Percentiles rank a stretch among this genome's conserved stretches.
Evolutionary conservation across 2,329 filamentous ascomycete species (phyloP).

Genomic region (Hirsutella rhossiliensis): DNA sequence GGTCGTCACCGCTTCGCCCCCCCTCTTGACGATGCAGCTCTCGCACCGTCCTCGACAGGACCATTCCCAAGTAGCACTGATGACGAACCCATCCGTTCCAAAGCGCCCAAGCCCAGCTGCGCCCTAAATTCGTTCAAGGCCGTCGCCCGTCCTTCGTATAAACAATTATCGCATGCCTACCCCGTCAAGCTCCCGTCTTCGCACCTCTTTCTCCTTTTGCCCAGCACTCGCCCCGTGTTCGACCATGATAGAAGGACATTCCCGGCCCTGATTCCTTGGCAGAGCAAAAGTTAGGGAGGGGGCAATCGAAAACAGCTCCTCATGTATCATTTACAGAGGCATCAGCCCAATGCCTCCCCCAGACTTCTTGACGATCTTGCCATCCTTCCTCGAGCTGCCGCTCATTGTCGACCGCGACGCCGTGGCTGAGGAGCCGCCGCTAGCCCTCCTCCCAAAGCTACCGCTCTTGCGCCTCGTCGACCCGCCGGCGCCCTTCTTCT

Average conservation of each 20-base stretch:
- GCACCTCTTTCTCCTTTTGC: background rate
- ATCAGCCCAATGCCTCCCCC: constrained; percentile 24
- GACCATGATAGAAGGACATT: no score
- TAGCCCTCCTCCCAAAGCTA: constrained; percentile 15
- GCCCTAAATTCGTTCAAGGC: no score
- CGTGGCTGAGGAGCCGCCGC: constrained; percentile 12
- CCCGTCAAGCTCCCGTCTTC: no score
- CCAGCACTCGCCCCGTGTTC: no score
- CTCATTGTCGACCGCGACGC: constrained; percentile 8
- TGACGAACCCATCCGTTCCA: no score
- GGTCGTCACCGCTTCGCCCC: no score
- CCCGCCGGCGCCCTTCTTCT: constrained; percentile 15
- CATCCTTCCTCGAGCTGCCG: constrained; percentile 12
- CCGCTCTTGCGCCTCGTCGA: constrained; percentile 18
- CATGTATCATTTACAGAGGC: constrained; percentile 21
- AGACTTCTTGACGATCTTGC: constrained; percentile 20
- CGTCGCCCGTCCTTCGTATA: no score
- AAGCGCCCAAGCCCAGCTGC: no score
- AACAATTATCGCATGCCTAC: no score
- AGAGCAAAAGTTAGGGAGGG: background rate
- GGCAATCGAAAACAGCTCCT: background rate
- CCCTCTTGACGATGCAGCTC: no score
- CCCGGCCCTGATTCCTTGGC: background rate
- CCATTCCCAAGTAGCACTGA: no score
- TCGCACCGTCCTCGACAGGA: no score